These are phyloP conservation scores for Yamadazyma taylorii DNA, from an alignment of 1,139 yeast species.

Conservation along the genomic window DNA sequence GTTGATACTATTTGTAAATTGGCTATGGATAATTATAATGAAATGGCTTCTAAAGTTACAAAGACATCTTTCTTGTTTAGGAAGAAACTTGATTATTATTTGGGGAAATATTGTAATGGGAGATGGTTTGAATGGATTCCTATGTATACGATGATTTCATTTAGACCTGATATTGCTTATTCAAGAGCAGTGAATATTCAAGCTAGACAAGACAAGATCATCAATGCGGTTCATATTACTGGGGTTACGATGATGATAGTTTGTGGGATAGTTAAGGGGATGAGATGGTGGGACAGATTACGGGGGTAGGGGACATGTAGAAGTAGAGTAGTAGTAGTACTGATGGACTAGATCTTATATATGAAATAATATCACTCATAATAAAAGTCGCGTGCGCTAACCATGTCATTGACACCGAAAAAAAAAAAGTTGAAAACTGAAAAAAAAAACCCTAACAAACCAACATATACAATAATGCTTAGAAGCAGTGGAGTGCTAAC, in stretches of 20 bases:
- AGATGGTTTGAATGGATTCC: conserved; percentile 69
- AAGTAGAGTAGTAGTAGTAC: neutral
- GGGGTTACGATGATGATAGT: conserved; percentile 9
- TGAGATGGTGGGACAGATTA: conserved; percentile 18
- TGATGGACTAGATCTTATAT: neutral
- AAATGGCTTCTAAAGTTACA: conserved; percentile 84
- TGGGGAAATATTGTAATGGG: conserved; percentile 51
- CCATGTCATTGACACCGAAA: too few relatives aligned
- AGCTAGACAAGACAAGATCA: conserved; percentile 47
- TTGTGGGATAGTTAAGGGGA: conserved; percentile 20
- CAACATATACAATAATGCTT: too few relatives aligned
- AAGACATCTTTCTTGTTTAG: conserved; percentile 62
- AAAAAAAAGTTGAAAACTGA: too few relatives aligned
- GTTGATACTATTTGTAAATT: conserved; percentile 72
- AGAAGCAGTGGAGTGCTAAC: too few relatives aligned
- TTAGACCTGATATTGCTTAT: conserved; percentile 79
- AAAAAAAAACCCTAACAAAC: too few relatives aligned
- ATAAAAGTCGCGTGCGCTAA: too few relatives aligned
- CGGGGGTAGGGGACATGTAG: too few relatives aligned
- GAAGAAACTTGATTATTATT: conserved; percentile 63
- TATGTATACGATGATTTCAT: conserved; percentile 88
- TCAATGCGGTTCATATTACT: conserved; percentile 29
- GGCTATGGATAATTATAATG: conserved; percentile 79
- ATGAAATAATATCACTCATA: too few relatives aligned
- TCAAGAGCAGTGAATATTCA: conserved; percentile 64